phyloP scores from a whole-genome alignment of 2,329 filamentous ascomycete species.

The Exophiala lecanii-corni region DNA sequence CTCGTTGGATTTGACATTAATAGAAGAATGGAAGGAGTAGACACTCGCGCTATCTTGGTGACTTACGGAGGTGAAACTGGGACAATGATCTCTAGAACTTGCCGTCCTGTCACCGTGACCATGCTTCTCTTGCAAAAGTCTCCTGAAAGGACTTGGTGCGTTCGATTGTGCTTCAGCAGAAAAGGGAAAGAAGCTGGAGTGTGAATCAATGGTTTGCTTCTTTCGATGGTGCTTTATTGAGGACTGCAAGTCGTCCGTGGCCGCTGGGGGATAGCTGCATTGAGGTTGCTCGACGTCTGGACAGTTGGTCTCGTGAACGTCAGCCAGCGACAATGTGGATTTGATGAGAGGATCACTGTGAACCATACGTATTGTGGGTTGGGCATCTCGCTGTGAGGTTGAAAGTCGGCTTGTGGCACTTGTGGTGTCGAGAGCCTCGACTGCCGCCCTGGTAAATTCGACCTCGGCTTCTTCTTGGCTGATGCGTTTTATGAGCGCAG shows the following conservation, averaged over 20 bases:
- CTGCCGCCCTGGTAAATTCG: conserved; percentile 16
- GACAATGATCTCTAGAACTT: no score
- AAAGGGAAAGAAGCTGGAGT: conserved; percentile 23
- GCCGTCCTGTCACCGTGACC: neutral
- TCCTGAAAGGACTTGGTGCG: conserved; percentile 20
- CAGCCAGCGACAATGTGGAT: neutral
- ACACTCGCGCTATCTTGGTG: conserved; percentile 5
- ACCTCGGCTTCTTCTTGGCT: conserved; percentile 29
- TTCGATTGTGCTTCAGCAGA: conserved; percentile 13
- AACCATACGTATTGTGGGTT: conserved; percentile 16
- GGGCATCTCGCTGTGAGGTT: neutral
- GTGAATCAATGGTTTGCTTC: conserved; percentile 7
- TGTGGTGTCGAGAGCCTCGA: conserved; percentile 12
- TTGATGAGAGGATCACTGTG: conserved; percentile 15
- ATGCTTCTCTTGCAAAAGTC: conserved; percentile 13
- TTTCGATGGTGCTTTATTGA: neutral
- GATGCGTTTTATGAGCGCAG: conserved; percentile 41
- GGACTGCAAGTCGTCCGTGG: neutral
- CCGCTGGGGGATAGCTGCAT: neutral
- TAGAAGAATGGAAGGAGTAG: neutral
- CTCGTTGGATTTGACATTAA: no score
- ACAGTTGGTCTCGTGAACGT: no score
- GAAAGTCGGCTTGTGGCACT: neutral
- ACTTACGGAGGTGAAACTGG: neutral
- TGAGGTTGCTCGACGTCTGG: neutral